Conservation (phyloP, 106 monocot species). For the Allium fistulosum region DNA sequence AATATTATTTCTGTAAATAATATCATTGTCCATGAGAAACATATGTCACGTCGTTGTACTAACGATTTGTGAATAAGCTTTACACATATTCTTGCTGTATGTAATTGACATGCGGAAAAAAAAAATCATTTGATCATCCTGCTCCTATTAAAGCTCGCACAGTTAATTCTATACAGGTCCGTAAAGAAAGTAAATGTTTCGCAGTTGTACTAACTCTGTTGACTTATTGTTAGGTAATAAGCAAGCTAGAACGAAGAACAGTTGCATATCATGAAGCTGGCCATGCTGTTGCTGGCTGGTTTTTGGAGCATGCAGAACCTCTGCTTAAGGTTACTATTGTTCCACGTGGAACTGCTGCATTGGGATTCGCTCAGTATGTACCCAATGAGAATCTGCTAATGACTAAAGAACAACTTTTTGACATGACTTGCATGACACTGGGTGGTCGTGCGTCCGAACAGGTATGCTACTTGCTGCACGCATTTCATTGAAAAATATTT, state of each 20-base stretch:
- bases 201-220: too few relatives aligned
- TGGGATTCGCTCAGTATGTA: constrained; percentile 92
- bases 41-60: too few relatives aligned
- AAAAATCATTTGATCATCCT: too few relatives aligned
- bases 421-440: constrained; percentile 93
- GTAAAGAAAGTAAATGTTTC: too few relatives aligned
- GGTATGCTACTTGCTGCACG: constrained; percentile 33
- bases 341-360: constrained; percentile 83
- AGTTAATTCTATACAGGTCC: too few relatives aligned
- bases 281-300: constrained; percentile 90
- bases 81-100: too few relatives aligned
- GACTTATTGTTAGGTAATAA: constrained; percentile 53
- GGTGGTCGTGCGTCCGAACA: constrained; percentile 92
- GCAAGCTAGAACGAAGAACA: constrained; percentile 64
- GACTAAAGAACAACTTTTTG: constrained; percentile 89
- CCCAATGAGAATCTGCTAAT: constrained; percentile 85
- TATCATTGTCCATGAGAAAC: too few relatives aligned
- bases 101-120: too few relatives aligned
- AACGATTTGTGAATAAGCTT: too few relatives aligned
- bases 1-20: too few relatives aligned
- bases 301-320: constrained; percentile 91
- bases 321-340: constrained; percentile 89
- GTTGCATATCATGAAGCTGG: constrained; percentile 95
- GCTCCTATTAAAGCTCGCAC: too few relatives aligned
- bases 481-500: background rate